Base-by-base conservation (phyloP, 495 filamentous ascomycete species). In the Xylaria longipes region DNA sequence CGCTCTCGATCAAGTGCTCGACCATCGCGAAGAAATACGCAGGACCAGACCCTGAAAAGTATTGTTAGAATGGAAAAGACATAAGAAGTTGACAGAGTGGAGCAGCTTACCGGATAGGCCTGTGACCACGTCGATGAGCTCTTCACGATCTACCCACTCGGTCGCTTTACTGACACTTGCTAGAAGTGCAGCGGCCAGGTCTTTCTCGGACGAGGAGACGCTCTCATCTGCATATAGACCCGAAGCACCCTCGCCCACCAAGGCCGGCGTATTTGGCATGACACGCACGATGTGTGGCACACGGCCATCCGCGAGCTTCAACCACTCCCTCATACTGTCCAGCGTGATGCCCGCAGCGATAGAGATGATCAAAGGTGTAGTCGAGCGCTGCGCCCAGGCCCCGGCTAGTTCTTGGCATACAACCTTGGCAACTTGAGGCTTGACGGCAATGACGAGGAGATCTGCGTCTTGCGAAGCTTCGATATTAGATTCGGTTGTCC, bases 251-350 rank as follows among this genome's bases (percentile, higher is more conserved):
- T 82, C 80, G 31, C 78, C 76, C 20, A 81, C 71, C 39, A 82
- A 65, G 3, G 80, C 79, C n/a, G 80, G 80, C n/a, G 80, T 82
- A 62, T 82, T 82, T 8, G 80, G 80, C 80, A 82, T 82, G 56
- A 81, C 80, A 25, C 80, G 74, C 9, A 82, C 73, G 41, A 81
- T 76, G 35, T 76, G 78, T 7, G 78, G 78, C 11, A 71, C 69
- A 46, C 75, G 74, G 5, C 79, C 79, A 60, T 75, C 79, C 45
- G 75, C 68, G n/a, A 77, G 74, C 61, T 68, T 72, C 20, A 81
- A 61, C 79, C 79, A 81, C 52, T 75, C 74, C 70, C 69, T 77
- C 68, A 82, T 46, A 65, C 74, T 78, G 20, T 65, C 33, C 52
- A 79, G 61, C 43, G 79, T 81, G 69, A 81, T 79, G 46, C 80